Evolutionary conservation across 495 filamentous ascomycete species (phyloP).

Genomic region (Hypoxylon subgilvum): DNA sequence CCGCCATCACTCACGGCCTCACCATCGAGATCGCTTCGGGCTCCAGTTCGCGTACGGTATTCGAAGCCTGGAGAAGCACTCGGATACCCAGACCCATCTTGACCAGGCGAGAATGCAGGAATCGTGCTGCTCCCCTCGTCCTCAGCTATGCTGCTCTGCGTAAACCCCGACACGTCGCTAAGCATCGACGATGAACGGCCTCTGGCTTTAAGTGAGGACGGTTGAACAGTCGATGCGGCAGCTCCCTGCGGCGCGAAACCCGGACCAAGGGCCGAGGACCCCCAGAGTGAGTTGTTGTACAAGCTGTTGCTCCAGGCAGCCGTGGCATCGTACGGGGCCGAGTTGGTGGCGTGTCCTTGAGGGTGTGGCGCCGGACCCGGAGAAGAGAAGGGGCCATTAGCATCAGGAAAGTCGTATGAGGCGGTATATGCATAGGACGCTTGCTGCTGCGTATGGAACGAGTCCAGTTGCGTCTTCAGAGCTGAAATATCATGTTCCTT

Average conservation of each 20-base stretch:
- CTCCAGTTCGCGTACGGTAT: conserved; percentile 27
- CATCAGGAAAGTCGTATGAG: conserved; percentile 35
- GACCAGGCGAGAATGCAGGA: conserved; percentile 7
- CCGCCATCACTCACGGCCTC: conserved; percentile 27
- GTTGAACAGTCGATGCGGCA: conserved; percentile 28
- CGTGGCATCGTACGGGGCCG: conserved; percentile 34
- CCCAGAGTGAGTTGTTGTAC: conserved; percentile 40
- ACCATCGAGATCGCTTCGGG: conserved; percentile 15
- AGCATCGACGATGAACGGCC: conserved; percentile 73
- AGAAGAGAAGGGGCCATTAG: conserved; percentile 21
- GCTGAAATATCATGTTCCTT: conserved; percentile 51
- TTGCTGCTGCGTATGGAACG: conserved; percentile 47
- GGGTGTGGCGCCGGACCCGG: conserved; percentile 20
- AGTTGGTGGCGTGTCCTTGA: conserved; percentile 18
- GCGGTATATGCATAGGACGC: conserved; percentile 38
- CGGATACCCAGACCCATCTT: conserved; percentile 16
- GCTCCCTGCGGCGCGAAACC: conserved; percentile 39
- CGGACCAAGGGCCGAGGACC: conserved; percentile 33
- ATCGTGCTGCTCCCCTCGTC: conserved; percentile 30
- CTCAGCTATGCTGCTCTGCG: conserved; percentile 56
- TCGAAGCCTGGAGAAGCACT: conserved; percentile 31
- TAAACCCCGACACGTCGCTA: conserved; percentile 69
- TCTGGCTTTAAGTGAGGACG: conserved; percentile 46
- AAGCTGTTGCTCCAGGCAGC: conserved; percentile 41
- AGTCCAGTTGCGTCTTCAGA: conserved; percentile 48